phyloP scores from a whole-genome alignment of 306 rosid genomes.

The Trifolium pratense region DNA sequence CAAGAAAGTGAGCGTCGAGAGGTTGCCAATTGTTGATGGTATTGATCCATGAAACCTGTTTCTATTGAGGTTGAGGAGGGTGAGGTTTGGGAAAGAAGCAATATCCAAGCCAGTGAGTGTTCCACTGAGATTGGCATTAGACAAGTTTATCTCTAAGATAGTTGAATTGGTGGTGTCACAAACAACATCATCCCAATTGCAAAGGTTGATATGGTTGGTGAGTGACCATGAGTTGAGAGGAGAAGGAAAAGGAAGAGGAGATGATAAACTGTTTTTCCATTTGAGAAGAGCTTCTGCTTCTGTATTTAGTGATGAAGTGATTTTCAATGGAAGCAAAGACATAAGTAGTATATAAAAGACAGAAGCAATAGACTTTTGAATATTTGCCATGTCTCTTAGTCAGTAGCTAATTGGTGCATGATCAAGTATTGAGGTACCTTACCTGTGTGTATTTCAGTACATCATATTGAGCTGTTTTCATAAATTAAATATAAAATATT shows the following conservation, averaged over 20 bases:
- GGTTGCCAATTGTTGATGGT: conserved; percentile 61
- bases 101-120: conserved; percentile 49
- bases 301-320: conserved; percentile 52
- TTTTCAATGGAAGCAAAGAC: conserved; percentile 47
- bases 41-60: conserved; percentile 55
- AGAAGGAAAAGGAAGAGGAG: conserved; percentile 38
- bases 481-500: too few species aligned
- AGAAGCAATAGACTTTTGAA: conserved; percentile 25
- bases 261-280: conserved; percentile 60
- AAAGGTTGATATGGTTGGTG: conserved; percentile 51
- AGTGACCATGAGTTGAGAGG: conserved; percentile 61
- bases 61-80: conserved; percentile 53
- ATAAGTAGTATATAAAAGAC: conserved; percentile 42
- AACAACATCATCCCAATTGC: conserved; percentile 60
- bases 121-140: conserved; percentile 44
- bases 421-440: too few species aligned
- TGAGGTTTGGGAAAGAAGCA: conserved; percentile 52
- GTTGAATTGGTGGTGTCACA: conserved; percentile 52
- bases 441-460: too few species aligned
- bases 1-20: conserved; percentile 61
- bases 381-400: conserved; percentile 43
- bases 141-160: conserved; percentile 49
- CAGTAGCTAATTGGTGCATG: too few species aligned
- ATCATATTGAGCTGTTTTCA: too few species aligned
- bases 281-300: conserved; percentile 73